Base-by-base conservation (phyloP, 495 filamentous ascomycete genomes). In the Hypoxylon fuscum region DNA sequence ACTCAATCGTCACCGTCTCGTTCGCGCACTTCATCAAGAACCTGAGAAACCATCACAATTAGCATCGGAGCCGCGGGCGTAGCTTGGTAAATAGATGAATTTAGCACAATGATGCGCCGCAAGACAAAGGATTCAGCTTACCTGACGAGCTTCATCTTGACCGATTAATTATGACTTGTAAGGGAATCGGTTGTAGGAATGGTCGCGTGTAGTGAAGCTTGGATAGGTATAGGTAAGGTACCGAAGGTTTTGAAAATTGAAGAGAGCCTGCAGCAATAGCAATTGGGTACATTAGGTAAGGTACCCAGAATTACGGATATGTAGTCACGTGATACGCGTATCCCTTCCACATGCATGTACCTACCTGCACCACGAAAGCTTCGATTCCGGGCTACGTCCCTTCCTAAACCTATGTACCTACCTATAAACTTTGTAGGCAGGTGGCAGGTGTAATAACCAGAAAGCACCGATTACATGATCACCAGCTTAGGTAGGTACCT, bases 1-100 rank as follows among this genome's bases (percentile, higher is more conserved):
- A 83, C 81, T 98, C 95, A 68, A 98, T 87, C 8, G 94, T 96
- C 56, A 98, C 95, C 55, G 94, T 96, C 79, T 98, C 95, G 76
- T 97, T 98, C 70, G 87, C 86, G 75, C 92, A 96, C 83, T 98
- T 98, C 95, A 98, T 97, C 51, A 98, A 79, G 75, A 98, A 98
- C 66, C 95, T 98, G 75, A 51, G 66, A 63, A 41, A 55, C 57
- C 23, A 74, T 56, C 61, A 66, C 37, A 23, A 72, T 81, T 73
- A 82, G 78, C 70, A 71, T 59, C 68, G 62, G 55, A 58, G 62
- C 56, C 52, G 63, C 49, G 62, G 63, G 61, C 37, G 61, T 55
- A 68, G 66, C 71, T 66, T 68, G 53, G 48, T 62, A 64, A 51
- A 44, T 68, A 50, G 62, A 70, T 34, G n/a, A 10, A 71, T 73